Percentiles rank a stretch among this genome's conserved stretches.
These are phyloP conservation scores for Calonectria crousiana DNA, from an alignment of 2,329 filamentous ascomycete genomes.

Conservation along the genomic window DNA sequence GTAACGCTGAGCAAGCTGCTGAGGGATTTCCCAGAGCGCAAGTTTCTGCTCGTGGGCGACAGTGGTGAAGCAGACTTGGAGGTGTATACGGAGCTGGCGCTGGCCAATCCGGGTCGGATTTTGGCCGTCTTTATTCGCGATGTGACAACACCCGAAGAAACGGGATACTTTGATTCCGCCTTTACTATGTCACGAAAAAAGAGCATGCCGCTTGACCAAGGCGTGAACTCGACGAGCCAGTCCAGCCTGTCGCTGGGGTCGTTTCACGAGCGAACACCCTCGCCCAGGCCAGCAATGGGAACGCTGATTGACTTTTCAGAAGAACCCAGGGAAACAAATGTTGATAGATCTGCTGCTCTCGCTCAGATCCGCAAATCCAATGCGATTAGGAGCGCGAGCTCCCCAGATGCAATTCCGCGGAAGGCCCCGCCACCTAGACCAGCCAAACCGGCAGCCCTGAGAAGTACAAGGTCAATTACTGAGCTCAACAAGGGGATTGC, in stretches of 20 bases:
- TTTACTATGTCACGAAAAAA: slow-evolving; percentile 49
- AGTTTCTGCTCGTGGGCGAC: slow-evolving; percentile 92
- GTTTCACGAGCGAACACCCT: slow-evolving; percentile 39
- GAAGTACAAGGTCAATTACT: slow-evolving; percentile 55
- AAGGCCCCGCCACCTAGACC: slow-evolving; percentile 66
- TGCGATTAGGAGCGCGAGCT: slow-evolving; percentile 37
- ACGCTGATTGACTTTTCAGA: slow-evolving; percentile 72
- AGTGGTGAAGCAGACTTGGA: slow-evolving; percentile 97
- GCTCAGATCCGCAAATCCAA: slow-evolving; percentile 44
- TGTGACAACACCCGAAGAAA: slow-evolving; percentile 81
- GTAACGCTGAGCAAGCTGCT: slow-evolving; percentile 87
- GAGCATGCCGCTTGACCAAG: slow-evolving; percentile 43
- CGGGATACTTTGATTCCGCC: slow-evolving; percentile 81
- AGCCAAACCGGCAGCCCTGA: slow-evolving; percentile 67
- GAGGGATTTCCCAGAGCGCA: slow-evolving; percentile 88
- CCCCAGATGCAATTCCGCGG: slow-evolving; percentile 47
- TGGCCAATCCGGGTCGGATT: slow-evolving; percentile 85
- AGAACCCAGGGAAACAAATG: slow-evolving; percentile 56
- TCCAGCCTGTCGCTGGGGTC: slow-evolving; percentile 41
- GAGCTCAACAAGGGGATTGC: slow-evolving; percentile 38
- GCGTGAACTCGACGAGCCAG: slow-evolving; percentile 38
- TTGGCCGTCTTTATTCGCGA: slow-evolving; percentile 94
- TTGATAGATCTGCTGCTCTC: slow-evolving; percentile 50
- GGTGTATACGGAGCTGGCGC: slow-evolving; percentile 93
- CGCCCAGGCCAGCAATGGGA: slow-evolving; percentile 60